Evolutionary conservation across 2,329 filamentous ascomycete species (phyloP).

Genomic region (Fusarium sp.): DNA sequence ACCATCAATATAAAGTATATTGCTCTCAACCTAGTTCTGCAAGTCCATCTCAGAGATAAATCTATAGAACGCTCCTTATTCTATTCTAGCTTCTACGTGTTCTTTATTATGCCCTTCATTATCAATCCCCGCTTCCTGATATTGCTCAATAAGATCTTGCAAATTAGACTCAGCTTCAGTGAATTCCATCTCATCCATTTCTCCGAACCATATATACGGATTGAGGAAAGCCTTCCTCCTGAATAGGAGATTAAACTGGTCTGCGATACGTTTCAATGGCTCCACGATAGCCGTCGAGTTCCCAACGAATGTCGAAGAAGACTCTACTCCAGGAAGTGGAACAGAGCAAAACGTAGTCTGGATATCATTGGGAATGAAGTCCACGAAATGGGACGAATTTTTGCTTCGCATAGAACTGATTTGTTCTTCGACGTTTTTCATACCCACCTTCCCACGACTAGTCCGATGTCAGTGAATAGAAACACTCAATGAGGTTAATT

Average conservation of each 20-base stretch:
- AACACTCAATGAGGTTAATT: background rate
- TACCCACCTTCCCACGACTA: slow-evolving; percentile 97
- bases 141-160: slow-evolving; percentile 99
- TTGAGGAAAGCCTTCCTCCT: slow-evolving; percentile 99
- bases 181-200: slow-evolving; percentile 99
- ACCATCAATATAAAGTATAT: no score
- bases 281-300: slow-evolving; percentile 99
- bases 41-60: no score
- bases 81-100: background rate
- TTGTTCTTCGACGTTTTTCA: slow-evolving; percentile 99
- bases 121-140: slow-evolving; percentile 97
- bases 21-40: no score
- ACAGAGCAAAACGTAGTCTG: slow-evolving; percentile 99
- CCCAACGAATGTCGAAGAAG: slow-evolving; percentile 98
- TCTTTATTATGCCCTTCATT: slow-evolving; percentile 78
- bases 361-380: slow-evolving; percentile 99
- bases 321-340: slow-evolving; percentile 95
- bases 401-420: slow-evolving; percentile 99
- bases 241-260: slow-evolving; percentile 99
- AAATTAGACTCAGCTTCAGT: slow-evolving; percentile 99
- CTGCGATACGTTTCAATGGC: slow-evolving; percentile 99
- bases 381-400: slow-evolving; percentile 94
- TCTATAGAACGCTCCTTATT: background rate
- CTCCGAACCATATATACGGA: slow-evolving; percentile 99
- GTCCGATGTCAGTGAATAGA: slow-evolving; percentile 15